Evolutionary conservation across 2,329 filamentous ascomycete genomes (phyloP).

Genomic region (Amauroascus verrucosus): DNA sequence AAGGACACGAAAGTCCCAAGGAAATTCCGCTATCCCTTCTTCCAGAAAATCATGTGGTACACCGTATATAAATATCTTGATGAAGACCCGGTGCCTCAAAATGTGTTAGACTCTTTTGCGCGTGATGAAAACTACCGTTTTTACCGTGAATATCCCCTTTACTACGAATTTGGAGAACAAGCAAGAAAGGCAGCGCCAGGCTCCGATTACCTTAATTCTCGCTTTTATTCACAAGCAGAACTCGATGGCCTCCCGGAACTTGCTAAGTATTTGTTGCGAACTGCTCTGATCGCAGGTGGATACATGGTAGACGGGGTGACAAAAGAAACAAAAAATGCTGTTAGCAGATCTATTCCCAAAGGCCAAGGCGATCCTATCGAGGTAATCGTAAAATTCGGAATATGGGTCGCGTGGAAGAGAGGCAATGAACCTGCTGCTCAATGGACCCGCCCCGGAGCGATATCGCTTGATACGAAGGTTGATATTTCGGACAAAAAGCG

Average conservation of each 20-base stretch:
- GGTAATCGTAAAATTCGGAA: slow-evolving; percentile 49
- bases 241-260: slow-evolving; percentile 51
- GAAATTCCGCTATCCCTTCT: slow-evolving; percentile 58
- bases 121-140: slow-evolving; percentile 45
- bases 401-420: slow-evolving; percentile 59
- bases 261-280: slow-evolving; percentile 51
- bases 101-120: slow-evolving; percentile 46
- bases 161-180: slow-evolving; percentile 48
- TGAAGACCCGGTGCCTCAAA: slow-evolving; percentile 52
- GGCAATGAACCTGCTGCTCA: slow-evolving; percentile 52
- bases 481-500: slow-evolving; percentile 46
- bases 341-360: slow-evolving; percentile 55
- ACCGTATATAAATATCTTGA: slow-evolving; percentile 54
- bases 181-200: slow-evolving; percentile 43
- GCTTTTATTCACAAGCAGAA: slow-evolving; percentile 55
- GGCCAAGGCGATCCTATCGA: slow-evolving; percentile 51
- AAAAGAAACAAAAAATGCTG: slow-evolving; percentile 48
- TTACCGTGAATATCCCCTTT: slow-evolving; percentile 46
- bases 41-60: slow-evolving; percentile 61
- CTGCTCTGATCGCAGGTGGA: slow-evolving; percentile 51
- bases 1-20: slow-evolving; percentile 55
- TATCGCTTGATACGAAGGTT: slow-evolving; percentile 41
- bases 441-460: slow-evolving; percentile 51
- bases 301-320: slow-evolving; percentile 51
- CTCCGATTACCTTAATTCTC: slow-evolving; percentile 46